Evolutionary conservation across 441 rosid genomes (phyloP), one percentile per base, ranked within the genome.

Genomic region (Brassica hybrid): DNA sequence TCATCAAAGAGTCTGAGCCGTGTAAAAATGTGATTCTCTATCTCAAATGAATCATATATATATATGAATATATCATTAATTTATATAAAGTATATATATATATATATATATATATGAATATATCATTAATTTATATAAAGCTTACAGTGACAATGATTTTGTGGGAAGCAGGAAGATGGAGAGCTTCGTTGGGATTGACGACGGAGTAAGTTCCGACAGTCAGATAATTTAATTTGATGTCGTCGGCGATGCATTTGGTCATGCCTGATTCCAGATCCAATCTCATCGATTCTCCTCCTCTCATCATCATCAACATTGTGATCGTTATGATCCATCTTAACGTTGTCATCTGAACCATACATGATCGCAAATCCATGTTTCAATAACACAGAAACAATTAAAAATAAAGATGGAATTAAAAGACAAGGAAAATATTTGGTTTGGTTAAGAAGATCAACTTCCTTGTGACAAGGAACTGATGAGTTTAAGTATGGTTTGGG

Each of bases 191-290:
- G 2, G 88, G 88, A 76, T 86, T 90, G 50, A 90, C 82, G 69
- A 89, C 71, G 76, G 27, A 62, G 84, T 91, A 94, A 70, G 80
- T 88, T 56, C 91, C 97, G 1, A 93, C 93, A 8, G 85, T 83
- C 89, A 93, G 74, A 23, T 88, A 76, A 67, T 86, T 80, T 61
- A 52, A 19, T 79, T 83, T 91, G 38, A 94, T 86, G 63, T 94
- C 98, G 77, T 94, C 99, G 3, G 94, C 81, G 78, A 94, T 86
- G 89, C 99, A 94, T 77, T 90, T 91, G 1, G 84, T 83, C 1
- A 5, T 32, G n/a, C 93, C 96, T 54, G 98, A 91, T 32, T 76
- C 72, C 75, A 94, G 69, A 71, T 94, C 91, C 65, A 94, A 81
- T 60, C 94, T 84, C 88, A 90, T 81, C 13, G 97, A 77, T 64